Conservation (phyloP, 441 rosid species). For the Mallotus repandus region DNA sequence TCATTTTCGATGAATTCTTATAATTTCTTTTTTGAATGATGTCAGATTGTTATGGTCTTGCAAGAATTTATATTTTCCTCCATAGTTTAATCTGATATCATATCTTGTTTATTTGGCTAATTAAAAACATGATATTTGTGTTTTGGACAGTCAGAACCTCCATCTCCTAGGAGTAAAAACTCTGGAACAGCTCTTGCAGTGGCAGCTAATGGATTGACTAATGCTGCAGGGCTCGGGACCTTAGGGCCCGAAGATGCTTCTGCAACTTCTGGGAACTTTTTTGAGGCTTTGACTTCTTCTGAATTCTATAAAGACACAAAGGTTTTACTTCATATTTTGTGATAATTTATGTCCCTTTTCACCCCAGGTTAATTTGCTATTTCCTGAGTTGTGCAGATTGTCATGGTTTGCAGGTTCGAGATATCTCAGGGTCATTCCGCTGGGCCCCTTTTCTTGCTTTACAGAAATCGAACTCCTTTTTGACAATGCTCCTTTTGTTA, state of each 20-base stretch:
- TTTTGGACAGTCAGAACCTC: constrained; percentile 77
- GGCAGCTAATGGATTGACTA: constrained; percentile 51
- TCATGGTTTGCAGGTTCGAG: constrained; percentile 61
- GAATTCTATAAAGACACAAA: constrained; percentile 74
- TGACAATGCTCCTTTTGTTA: constrained; percentile 90
- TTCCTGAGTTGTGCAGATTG: background rate
- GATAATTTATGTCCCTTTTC: background rate
- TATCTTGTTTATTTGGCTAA: constrained; percentile 6
- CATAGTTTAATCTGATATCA: constrained; percentile 10
- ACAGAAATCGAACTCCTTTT: constrained; percentile 79
- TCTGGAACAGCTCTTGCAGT: constrained; percentile 52
- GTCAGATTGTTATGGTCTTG: background rate
- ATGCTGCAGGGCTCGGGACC: constrained; percentile 41
- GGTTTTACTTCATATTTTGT: constrained; percentile 38
- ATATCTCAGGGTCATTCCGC: constrained; percentile 90
- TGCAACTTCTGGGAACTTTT: constrained; percentile 79
- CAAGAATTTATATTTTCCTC: too few species aligned
- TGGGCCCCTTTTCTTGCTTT: constrained; percentile 99
- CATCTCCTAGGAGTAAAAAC: constrained; percentile 72
- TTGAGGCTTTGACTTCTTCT: constrained; percentile 80
- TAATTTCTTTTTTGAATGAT: too few species aligned
- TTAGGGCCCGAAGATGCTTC: constrained; percentile 77
- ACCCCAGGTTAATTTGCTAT: background rate
- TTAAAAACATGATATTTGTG: background rate
- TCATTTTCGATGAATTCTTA: too few species aligned